Evolutionary conservation across 1,284 basidiomycete species (phyloP).

Genomic region (Trametes polyzona): DNA sequence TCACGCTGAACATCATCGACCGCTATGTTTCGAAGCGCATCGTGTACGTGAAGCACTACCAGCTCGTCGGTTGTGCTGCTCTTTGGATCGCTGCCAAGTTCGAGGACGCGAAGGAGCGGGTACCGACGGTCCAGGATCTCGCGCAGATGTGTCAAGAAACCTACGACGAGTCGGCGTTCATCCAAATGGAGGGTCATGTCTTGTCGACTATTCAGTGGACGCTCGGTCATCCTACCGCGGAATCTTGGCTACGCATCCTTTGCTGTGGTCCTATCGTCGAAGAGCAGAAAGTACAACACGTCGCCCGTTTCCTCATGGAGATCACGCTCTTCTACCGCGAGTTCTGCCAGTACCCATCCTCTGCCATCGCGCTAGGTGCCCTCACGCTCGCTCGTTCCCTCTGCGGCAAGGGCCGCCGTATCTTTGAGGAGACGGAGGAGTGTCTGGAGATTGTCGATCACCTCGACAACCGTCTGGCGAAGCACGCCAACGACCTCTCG

Average conservation of each 20-base stretch:
- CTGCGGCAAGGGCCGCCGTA: slow-evolving; percentile 75
- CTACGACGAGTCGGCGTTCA: slow-evolving; percentile 95
- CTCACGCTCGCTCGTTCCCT: slow-evolving; percentile 89
- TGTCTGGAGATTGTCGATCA: slow-evolving; percentile 80
- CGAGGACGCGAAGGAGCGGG: slow-evolving; percentile 98
- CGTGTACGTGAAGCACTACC: slow-evolving; percentile 99
- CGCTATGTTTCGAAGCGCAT: slow-evolving; percentile 98
- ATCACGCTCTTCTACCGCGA: slow-evolving; percentile 97
- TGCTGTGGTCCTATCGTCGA: slow-evolving; percentile 77
- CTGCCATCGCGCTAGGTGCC: slow-evolving; percentile 86
- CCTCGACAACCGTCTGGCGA: slow-evolving; percentile 85
- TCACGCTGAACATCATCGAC: slow-evolving; percentile 98
- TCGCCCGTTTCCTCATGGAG: slow-evolving; percentile 98
- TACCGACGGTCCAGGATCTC: slow-evolving; percentile 93
- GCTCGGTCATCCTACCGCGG: slow-evolving; percentile 96
- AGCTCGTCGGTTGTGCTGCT: slow-evolving; percentile 97
- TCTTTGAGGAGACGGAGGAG: slow-evolving; percentile 81
- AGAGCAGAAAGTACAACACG: slow-evolving; percentile 88
- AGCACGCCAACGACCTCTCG: slow-evolving; percentile 88
- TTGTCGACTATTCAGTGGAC: slow-evolving; percentile 96
- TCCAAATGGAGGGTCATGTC: slow-evolving; percentile 98
- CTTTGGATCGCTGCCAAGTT: slow-evolving; percentile 99
- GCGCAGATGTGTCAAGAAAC: slow-evolving; percentile 93
- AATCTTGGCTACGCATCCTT: slow-evolving; percentile 91
- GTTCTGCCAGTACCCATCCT: slow-evolving; percentile 87